Percentiles rank a stretch among this genome's conserved stretches.
Evolutionary conservation across 371 early-diverging fungal genomes (phyloP).

Genomic region (Batkoa obscura): DNA sequence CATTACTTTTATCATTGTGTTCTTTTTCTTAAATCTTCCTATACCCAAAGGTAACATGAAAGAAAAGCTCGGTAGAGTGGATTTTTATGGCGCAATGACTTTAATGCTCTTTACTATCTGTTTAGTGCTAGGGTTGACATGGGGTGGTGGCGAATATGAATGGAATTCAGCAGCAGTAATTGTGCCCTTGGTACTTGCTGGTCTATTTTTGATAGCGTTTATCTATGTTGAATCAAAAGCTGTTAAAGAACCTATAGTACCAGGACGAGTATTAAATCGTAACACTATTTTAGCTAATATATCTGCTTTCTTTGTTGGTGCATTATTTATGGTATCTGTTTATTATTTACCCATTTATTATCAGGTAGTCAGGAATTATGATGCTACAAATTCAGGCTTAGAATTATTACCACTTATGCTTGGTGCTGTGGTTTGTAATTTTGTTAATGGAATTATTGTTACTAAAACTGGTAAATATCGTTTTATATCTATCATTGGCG

Average conservation of each 20-base stretch:
- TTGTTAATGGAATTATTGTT: constrained; percentile 29
- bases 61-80: constrained; percentile 13
- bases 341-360: constrained; percentile 32
- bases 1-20: constrained; percentile 10
- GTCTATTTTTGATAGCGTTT: constrained; percentile 22
- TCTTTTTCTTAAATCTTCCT: constrained; percentile 15
- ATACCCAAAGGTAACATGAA: constrained; percentile 13
- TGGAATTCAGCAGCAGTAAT: constrained; percentile 28
- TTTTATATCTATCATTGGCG: constrained; percentile 25
- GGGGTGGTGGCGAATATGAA: constrained; percentile 36
- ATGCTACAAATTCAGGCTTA: too few relatives aligned
- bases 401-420: constrained; percentile 40
- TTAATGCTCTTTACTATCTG: constrained; percentile 4
- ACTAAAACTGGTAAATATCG: constrained; percentile 23
- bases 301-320: constrained; percentile 23
- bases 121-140: constrained; percentile 31
- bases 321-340: constrained; percentile 23
- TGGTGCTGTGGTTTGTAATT: constrained; percentile 24
- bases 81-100: constrained; percentile 14
- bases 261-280: constrained; percentile 22
- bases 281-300: constrained; percentile 21
- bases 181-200: constrained; percentile 19
- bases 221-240: constrained; percentile 23
- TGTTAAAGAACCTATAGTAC: constrained; percentile 32
- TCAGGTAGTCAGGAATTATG: too few relatives aligned